Evolutionary conservation across 1,284 basidiomycete species (phyloP).

Genomic region (Entoloma clypeatum): DNA sequence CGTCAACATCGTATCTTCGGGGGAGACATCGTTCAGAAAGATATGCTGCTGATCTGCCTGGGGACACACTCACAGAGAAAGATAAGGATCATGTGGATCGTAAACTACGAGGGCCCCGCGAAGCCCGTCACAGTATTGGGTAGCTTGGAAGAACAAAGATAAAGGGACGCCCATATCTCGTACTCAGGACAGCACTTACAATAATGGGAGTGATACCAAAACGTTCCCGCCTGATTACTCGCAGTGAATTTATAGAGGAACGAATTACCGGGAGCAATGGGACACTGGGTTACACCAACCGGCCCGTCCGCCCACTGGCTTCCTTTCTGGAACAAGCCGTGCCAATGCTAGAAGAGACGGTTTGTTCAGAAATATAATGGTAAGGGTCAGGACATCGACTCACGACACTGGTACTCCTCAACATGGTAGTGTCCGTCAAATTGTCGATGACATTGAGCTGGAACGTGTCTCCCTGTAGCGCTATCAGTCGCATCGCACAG

Average conservation of each 20-base stretch:
- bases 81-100: slow-evolving; percentile 42
- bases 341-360: slow-evolving; percentile 23
- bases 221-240: no score
- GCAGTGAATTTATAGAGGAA: slow-evolving; percentile 16
- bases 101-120: slow-evolving; percentile 46
- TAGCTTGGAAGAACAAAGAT: slow-evolving; percentile 21
- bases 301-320: slow-evolving; percentile 25
- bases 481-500: no score
- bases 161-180: slow-evolving; percentile 17
- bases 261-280: slow-evolving; percentile 14
- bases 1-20: slow-evolving; percentile 10
- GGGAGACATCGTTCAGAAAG: no score
- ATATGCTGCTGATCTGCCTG: no score
- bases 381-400: background rate
- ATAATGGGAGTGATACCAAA: slow-evolving; percentile 15
- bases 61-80: slow-evolving; percentile 8
- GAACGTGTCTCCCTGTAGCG: slow-evolving; percentile 25
- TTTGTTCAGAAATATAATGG: background rate
- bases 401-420: slow-evolving; percentile 30
- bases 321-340: slow-evolving; percentile 23
- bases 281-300: slow-evolving; percentile 19
- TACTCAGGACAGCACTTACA: background rate
- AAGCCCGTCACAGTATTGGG: slow-evolving; percentile 42
- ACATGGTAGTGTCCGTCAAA: slow-evolving; percentile 29
- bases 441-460: slow-evolving; percentile 29